Evolutionary conservation across 257 asterid genomes (phyloP).

Genomic region (Ilex asprella): DNA sequence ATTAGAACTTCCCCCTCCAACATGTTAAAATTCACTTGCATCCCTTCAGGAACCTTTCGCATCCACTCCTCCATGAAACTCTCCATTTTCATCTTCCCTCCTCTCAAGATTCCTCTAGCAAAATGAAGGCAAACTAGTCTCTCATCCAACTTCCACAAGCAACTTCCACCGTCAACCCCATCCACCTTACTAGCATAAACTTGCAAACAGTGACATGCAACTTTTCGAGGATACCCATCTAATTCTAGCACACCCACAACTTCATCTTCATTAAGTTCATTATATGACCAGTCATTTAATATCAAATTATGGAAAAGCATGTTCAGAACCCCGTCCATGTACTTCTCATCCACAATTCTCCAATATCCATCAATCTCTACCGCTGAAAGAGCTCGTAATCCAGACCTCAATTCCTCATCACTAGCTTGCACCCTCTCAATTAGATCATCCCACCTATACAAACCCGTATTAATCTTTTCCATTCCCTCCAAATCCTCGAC

Average conservation of each 20-base stretch:
- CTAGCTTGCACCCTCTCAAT: conserved; percentile 74
- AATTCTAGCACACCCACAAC: conserved; percentile 51
- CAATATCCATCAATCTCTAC: conserved; percentile 79
- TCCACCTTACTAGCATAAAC: conserved; percentile 45
- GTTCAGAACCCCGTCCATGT: conserved; percentile 46
- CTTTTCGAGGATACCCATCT: conserved; percentile 65
- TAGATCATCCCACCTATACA: conserved; percentile 78
- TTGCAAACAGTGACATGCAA: conserved; percentile 62
- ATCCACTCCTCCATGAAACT: conserved; percentile 67
- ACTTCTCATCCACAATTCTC: conserved; percentile 69
- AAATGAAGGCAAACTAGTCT: conserved; percentile 55
- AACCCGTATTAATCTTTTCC: conserved; percentile 23
- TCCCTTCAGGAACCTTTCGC: conserved; percentile 58
- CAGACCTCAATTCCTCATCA: conserved; percentile 59
- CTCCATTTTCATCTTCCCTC: conserved; percentile 64
- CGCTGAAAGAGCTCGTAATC: conserved; percentile 55
- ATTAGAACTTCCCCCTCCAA: conserved; percentile 85
- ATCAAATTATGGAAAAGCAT: conserved; percentile 59
- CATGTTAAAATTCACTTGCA: conserved; percentile 54
- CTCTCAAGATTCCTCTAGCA: conserved; percentile 63
- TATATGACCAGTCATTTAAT: conserved; percentile 62
- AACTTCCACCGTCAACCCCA: conserved; percentile 25
- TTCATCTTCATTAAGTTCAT: conserved; percentile 56
- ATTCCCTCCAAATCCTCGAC: conserved; percentile 42
- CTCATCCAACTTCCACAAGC: conserved; percentile 70